Base-by-base conservation (phyloP, 1,139 yeast genomes). In the Yamadazyma atmosphaerica region DNA sequence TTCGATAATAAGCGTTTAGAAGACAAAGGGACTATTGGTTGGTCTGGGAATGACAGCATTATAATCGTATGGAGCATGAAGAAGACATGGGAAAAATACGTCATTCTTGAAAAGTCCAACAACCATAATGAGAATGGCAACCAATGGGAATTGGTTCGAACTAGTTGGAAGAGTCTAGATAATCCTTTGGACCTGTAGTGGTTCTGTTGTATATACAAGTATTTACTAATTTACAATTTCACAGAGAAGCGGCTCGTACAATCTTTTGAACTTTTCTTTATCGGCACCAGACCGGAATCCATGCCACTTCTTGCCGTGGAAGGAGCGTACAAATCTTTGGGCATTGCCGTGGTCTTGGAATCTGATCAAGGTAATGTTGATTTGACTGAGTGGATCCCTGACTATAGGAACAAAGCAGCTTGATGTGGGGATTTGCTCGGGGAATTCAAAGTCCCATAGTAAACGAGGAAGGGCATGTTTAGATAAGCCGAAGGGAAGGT, bases 81-180 rank as follows among this genome's bases (percentile, higher is more conserved):
- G 47, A 81, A 83, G 19, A 79, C 81, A 21, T 88, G 97, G 96
- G 97, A 90, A 54, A 86, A 85, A 57, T 89, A 85, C 57, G 80
- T 75, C 10, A 79, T 89, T 32, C 70, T 79, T 11, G 87, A 81
- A 35, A 54, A 44, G 12, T 12, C 33, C 3, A 13, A 12, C 3
- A 28, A 28, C n/a, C 14, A 26, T 26, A 26, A 26, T 26, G 14
- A 26, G 9, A 11, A 12, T 4, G 21, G 19, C 5, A 36, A 37
- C 16, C 16, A 36, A 3, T 84, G 84, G 79, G 86, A 80, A 48
- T 58, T 87, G 17, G 72, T 81, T 1, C 67, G 92, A 34, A 85
- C 81, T 47, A 86, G 92, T 27, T 87, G 96, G 96, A 76, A 88
- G 51, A 73, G 79, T 21, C 72, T 84, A 41, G 82, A 48, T 35